Conservation (phyloP, 495 filamentous ascomycete species). For the Beverwykella pulmonaria region DNA sequence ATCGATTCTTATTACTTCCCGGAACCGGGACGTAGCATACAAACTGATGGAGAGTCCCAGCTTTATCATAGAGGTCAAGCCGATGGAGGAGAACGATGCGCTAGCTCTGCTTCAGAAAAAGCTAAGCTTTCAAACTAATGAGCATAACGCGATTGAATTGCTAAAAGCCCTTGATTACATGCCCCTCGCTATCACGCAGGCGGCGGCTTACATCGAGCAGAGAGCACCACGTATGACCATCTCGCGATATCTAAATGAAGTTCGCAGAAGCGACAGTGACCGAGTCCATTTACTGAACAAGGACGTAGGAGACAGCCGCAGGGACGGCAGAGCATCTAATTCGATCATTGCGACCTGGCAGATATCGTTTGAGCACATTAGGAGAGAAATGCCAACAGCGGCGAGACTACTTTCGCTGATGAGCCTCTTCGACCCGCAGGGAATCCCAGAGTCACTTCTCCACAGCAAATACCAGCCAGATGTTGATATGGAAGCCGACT, state of each 20-base stretch:
- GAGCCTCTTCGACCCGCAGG: too few species aligned
- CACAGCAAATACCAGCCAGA: slow-evolving; percentile 7
- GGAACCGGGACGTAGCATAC: slow-evolving; percentile 9
- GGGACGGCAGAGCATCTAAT: slow-evolving; percentile 50
- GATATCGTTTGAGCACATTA: too few species aligned
- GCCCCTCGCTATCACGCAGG: too few species aligned
- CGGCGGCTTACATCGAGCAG: too few species aligned
- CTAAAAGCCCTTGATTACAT: too few species aligned
- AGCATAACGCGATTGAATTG: slow-evolving; percentile 8
- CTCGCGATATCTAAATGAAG: slow-evolving; percentile 44
- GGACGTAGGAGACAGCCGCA: slow-evolving; percentile 45
- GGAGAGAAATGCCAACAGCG: slow-evolving; percentile 24
- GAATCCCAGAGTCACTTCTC: slow-evolving; percentile 30
- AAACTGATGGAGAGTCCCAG: slow-evolving; percentile 40
- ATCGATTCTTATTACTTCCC: slow-evolving; percentile 21
- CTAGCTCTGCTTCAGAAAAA: slow-evolving; percentile 50
- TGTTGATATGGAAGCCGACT: slow-evolving; percentile 25
- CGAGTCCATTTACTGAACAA: slow-evolving; percentile 46
- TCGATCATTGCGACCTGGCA: slow-evolving; percentile 53
- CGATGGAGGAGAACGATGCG: slow-evolving; percentile 43
- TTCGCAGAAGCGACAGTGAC: slow-evolving; percentile 46
- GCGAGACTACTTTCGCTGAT: slow-evolving; percentile 30
- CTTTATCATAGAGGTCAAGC: slow-evolving; percentile 47
- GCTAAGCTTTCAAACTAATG: slow-evolving; percentile 33
- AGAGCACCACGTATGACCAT: slow-evolving; percentile 35